Evolutionary conservation across 441 rosid species (phyloP).

Genomic region (Brassica balearica): DNA sequence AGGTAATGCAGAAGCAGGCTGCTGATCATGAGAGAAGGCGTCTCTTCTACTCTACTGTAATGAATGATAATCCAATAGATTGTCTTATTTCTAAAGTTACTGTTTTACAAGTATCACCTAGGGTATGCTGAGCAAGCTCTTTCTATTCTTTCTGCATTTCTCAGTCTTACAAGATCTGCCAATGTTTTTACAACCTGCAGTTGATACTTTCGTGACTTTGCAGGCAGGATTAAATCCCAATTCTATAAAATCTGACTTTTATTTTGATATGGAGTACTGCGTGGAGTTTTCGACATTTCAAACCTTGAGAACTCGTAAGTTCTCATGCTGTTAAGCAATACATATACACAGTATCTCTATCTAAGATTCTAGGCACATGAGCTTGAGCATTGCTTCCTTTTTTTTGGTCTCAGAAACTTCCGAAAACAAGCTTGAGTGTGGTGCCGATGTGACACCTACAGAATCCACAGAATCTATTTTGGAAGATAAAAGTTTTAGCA

Average conservation of each 20-base stretch:
- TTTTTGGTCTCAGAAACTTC: conserved; percentile 52
- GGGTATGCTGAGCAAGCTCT: conserved; percentile 54
- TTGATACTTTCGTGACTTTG: conserved; percentile 38
- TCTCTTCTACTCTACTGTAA: conserved; percentile 80
- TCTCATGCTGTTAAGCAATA: conserved; percentile 29
- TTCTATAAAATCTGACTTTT: conserved; percentile 58
- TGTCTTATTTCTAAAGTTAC: conserved; percentile 81
- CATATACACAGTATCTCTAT: conserved; percentile 25
- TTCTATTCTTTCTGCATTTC: not conserved
- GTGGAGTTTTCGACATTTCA: conserved; percentile 90
- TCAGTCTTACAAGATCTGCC: conserved; percentile 16
- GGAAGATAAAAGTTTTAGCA: conserved; percentile 45
- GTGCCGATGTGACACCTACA: conserved; percentile 39
- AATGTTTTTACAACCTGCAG: conserved; percentile 9
- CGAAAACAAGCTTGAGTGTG: conserved; percentile 41
- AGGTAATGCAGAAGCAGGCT: conserved; percentile 78
- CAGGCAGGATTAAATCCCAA: conserved; percentile 57
- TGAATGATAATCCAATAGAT: conserved; percentile 89
- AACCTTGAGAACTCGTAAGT: conserved; percentile 62
- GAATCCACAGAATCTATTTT: conserved; percentile 28
- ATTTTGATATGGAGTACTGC: conserved; percentile 90
- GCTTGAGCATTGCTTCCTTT: conserved; percentile 23
- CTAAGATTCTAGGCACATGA: conserved; percentile 22
- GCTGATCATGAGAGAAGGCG: conserved; percentile 72
- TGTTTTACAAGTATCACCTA: conserved; percentile 58